A percentile compares a stretch with the other conserved stretches of the same genome.
phyloP scores from a whole-genome alignment of 2,329 filamentous ascomycete species.

The Alternaria rosae region DNA sequence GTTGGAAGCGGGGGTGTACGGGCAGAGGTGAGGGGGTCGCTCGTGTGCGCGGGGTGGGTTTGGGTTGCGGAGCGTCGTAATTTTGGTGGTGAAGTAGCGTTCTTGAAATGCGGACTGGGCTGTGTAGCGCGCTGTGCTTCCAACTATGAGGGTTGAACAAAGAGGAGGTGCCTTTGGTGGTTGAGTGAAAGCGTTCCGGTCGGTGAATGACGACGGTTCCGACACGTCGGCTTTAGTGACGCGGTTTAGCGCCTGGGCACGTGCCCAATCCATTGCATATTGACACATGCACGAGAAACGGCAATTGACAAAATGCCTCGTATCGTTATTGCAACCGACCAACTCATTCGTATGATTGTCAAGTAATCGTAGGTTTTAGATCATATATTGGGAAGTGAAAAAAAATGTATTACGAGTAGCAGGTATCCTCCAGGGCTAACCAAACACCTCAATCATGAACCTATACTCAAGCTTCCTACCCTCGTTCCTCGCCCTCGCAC shows the following conservation, averaged over 20 bases:
- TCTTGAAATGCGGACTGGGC: background rate
- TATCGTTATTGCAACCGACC: no score
- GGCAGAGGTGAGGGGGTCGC: background rate
- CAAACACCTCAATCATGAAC: constrained; percentile 67
- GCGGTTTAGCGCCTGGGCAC: constrained; percentile 15
- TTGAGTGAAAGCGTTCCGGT: background rate
- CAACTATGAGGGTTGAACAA: background rate
- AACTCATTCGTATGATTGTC: no score
- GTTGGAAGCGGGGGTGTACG: background rate
- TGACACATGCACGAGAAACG: no score
- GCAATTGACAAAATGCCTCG: no score
- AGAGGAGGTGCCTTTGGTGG: background rate
- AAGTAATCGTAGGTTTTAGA: no score
- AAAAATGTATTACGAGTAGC: background rate
- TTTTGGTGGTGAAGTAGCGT: background rate
- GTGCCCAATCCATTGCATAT: constrained; percentile 6
- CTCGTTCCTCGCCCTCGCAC: constrained; percentile 60
- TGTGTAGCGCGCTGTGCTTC: background rate
- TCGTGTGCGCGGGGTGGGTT: background rate
- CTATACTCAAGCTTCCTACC: constrained; percentile 63
- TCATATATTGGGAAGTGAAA: background rate
- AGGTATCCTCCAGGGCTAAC: constrained; percentile 32
- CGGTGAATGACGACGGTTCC: constrained; percentile 1
- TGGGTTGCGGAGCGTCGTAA: background rate
- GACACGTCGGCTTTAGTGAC: constrained; percentile 22